These are phyloP conservation scores for Myrica gale DNA, from an alignment of 306 rosid species.

Conservation along the genomic window DNA sequence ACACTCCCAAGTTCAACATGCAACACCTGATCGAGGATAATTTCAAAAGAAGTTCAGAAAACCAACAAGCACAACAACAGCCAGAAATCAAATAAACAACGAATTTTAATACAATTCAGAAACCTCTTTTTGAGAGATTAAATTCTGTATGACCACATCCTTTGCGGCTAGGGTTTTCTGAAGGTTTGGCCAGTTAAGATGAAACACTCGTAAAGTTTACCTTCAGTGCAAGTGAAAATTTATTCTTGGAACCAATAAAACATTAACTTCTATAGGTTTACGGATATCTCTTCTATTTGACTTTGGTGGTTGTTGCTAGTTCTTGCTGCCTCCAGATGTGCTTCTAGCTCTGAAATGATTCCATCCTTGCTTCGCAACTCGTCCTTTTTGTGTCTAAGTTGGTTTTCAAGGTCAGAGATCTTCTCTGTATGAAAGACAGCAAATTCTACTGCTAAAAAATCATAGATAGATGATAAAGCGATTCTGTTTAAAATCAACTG, in stretches of 20 bases:
- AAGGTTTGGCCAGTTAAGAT: slow-evolving; percentile 59
- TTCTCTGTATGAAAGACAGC: slow-evolving; percentile 47
- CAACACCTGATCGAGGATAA: slow-evolving; percentile 43
- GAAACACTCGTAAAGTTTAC: slow-evolving; percentile 14
- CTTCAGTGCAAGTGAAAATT: slow-evolving; percentile 12
- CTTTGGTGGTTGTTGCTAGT: slow-evolving; percentile 38
- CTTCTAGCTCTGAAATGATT: slow-evolving; percentile 68
- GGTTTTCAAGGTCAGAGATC: slow-evolving; percentile 51
- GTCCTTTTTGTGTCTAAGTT: slow-evolving; percentile 46
- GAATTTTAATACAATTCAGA: slow-evolving; percentile 5
- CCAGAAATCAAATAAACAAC: slow-evolving; percentile 16
- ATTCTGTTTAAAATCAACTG: background rate
- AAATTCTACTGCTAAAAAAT: slow-evolving; percentile 4
- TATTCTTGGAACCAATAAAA: slow-evolving; percentile 15
- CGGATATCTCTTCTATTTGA: slow-evolving; percentile 73
- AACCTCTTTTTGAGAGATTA: slow-evolving; percentile 68
- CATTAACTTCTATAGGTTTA: slow-evolving; percentile 12
- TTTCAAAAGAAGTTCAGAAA: slow-evolving; percentile 31
- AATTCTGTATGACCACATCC: slow-evolving; percentile 55
- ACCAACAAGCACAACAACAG: slow-evolving; percentile 21
- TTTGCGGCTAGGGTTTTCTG: slow-evolving; percentile 53
- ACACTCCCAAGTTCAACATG: slow-evolving; percentile 60
- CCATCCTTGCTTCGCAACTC: slow-evolving; percentile 55
- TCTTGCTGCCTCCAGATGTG: slow-evolving; percentile 49
- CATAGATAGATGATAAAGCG: background rate